Evolutionary conservation across 371 early-diverging fungal species (phyloP), one percentile per base, ranked within the genome.

Genomic region (Mortierella sp.): DNA sequence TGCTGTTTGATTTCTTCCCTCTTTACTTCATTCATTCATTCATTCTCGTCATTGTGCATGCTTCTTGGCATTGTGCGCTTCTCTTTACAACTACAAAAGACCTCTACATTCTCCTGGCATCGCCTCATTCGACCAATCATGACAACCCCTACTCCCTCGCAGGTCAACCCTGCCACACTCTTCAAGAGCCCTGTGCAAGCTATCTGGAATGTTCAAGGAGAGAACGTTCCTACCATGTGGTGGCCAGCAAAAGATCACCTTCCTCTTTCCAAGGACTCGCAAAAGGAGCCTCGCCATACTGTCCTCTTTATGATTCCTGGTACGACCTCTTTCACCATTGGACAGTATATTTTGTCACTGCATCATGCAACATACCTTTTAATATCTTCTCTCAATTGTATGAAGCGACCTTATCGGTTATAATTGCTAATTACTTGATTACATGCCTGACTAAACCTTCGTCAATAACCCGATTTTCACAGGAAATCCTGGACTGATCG

Each of bases 401-500:
- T 5, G 51, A 51, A 18, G 51, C n/a, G n/a, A 18, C n/a, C n/a
- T 18, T n/a, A 14, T n/a, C n/a, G n/a, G 51, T 51, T 51, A n/a
- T 2, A 51, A 12, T 12, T 45, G 12, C 35, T 35, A 51, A n/a
- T 51, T 5, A 49, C n/a, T 16, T 43, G 43, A 3, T 43, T 14
- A 16, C 11, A 43, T 43, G 35, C 35, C 35, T 35, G 6, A n/a
- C 20, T 5, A n/a, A 49, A 2, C 45, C 32, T 30, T 51, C 32
- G 3, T 2, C 49, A 30, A 55, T 55, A 11, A 4, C 45, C 45
- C 45, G 28, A 14, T 28, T 55, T 28, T 8, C 57, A 18, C 66
- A 68, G 94, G 93, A 5, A 93, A 93, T 84, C 94, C 93, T 5
- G 95, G 95, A 14, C 63, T 94, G 40, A 87, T 91, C 43, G 90